Evolutionary conservation across 2,329 filamentous ascomycete species (phyloP), one percentile per base, ranked within the genome.

Genomic region (Escovopsis weberi): DNA sequence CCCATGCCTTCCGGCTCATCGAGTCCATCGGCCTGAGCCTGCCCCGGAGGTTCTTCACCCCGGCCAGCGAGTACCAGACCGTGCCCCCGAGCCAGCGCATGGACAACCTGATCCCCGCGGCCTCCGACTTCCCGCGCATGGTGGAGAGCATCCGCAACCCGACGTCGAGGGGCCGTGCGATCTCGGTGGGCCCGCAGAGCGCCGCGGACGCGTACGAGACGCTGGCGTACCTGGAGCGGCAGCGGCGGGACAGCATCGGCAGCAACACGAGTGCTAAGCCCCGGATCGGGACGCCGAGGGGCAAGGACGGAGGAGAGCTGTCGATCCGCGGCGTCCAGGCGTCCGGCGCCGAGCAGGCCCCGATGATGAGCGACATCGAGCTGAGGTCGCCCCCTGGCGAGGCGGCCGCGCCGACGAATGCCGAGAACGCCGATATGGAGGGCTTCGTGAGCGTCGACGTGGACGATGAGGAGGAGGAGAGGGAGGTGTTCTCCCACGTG

Each of bases 171-270:
- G 81, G 81, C 47, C 76, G 91, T 41, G 82, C 87, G 30, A 78
- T 96, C 32, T 94, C 87, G 6, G 75, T 96, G 42, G 91, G 91
- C 0, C 91, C 91, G 2, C 91, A 96, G 63, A 95, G 88, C 38
- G 88, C 88, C 47, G 91, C 91, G 2, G 91, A 98, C 63, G 91
- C 87, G 23, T 94, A 95, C 63, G 91, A 98, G 65, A 86, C 87
- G 18, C 69, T 98, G 39, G 91, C 89, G 6, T 94, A 94, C 57
- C 80, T 89, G 18, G 86, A 94, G 55, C 63, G 72, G 19, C 64
- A 67, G 44, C 62, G 74, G 28, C 59, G 72, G 30, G 74, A 78
- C 62, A 72, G 74, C 58, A 59, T 74, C 36, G 58, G 64, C 44
- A 71, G 72, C 54, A 69, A 74, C 43, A 61, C 63, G n/a, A 67